Percentiles rank a stretch among this genome's conserved stretches.
These are phyloP conservation scores for Emergomyces pasteurianus DNA, from an alignment of 2,329 filamentous ascomycete genomes.

Conservation along the genomic window DNA sequence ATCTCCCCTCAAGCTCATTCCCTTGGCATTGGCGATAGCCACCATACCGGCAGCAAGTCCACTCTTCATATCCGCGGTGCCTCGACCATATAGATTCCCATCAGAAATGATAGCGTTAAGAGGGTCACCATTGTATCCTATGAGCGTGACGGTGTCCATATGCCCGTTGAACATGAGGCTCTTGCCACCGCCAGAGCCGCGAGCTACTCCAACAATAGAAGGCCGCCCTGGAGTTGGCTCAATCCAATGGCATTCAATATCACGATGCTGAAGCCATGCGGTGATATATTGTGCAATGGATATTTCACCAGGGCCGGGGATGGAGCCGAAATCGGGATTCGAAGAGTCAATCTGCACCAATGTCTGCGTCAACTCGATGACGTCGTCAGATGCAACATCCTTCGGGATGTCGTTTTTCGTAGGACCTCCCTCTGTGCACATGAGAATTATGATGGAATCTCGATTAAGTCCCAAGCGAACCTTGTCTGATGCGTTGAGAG, in stretches of 20 bases:
- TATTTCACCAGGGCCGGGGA: not conserved
- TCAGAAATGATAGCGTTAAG: not conserved
- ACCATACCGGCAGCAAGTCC: conserved; percentile 39
- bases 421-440: not conserved
- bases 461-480: not conserved
- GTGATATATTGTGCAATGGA: not conserved
- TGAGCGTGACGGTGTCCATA: not conserved
- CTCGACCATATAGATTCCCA: conserved; percentile 30
- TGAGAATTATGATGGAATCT: not conserved
- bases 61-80: conserved; percentile 42
- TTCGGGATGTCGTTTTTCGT: not conserved
- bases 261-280: not conserved
- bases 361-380: not conserved
- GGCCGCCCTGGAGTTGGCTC: not conserved
- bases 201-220: not conserved
- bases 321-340: not conserved
- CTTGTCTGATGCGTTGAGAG: not conserved
- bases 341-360: not conserved
- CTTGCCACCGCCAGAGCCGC: not conserved
- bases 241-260: not conserved
- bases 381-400: not conserved
- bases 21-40: conserved; percentile 28
- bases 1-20: conserved; percentile 31
- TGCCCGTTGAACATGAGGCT: not conserved
- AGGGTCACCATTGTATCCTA: conserved; percentile 1